These are phyloP conservation scores for Vitis vinifera DNA, from an alignment of 164 flowering plant species.

Conservation along the genomic window ASM3070453v1 NC_081812.1:19306001-19306500, in stretches of 20 bases:
- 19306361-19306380: constrained; percentile 16
- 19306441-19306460: background rate
- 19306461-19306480: constrained; percentile 18
- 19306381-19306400: background rate
- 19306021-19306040: too few relatives aligned
- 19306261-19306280: constrained; percentile 77
- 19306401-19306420: constrained; percentile 6
- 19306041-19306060: background rate
- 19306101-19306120: background rate
- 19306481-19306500: constrained; percentile 84
- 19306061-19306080: background rate
- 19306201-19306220: background rate
- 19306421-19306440: too few relatives aligned
- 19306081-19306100: background rate
- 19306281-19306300: constrained; percentile 64
- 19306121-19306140: background rate
- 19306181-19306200: too few relatives aligned
- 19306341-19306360: constrained; percentile 91
- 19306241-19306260: constrained; percentile 73
- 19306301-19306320: constrained; percentile 52
- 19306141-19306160: too few relatives aligned
- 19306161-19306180: too few relatives aligned
- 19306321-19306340: constrained; percentile 81
- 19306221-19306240: constrained; percentile 42
- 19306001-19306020: too few relatives aligned